Conservation (phyloP, 2,329 filamentous ascomycete genomes). For the Neurospora sp. region DNA sequence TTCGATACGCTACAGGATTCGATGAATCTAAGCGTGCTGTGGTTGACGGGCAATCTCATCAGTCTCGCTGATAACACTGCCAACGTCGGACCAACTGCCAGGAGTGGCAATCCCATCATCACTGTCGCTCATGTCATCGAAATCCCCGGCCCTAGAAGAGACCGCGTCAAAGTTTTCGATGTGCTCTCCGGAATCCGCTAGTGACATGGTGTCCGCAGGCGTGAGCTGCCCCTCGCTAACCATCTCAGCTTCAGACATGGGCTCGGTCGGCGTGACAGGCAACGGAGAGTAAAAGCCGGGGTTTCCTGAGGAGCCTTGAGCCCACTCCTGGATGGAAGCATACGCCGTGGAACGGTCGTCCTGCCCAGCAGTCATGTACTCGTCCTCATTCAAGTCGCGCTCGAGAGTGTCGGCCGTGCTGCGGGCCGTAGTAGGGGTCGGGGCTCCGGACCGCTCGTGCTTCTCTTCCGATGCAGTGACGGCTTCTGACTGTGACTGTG, state of each 20-base stretch:
- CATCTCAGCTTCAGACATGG: conserved; percentile 41
- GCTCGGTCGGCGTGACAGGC: conserved; percentile 38
- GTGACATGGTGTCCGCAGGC: conserved; percentile 47
- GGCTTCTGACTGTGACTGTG: conserved; percentile 1
- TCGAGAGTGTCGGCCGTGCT: conserved; percentile 22
- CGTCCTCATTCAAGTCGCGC: conserved; percentile 30
- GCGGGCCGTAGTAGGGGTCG: conserved; percentile 5
- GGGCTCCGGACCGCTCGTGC: neutral
- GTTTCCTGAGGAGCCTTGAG: conserved; percentile 34
- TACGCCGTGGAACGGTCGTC: conserved; percentile 38
- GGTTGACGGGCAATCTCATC: neutral
- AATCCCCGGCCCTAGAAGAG: conserved; percentile 30
- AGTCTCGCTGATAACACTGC: conserved; percentile 47
- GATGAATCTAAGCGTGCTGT: conserved; percentile 17
- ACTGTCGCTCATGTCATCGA: conserved; percentile 49
- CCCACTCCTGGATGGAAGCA: conserved; percentile 56
- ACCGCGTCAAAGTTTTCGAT: conserved; percentile 30
- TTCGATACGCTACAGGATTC: neutral
- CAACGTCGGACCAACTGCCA: conserved; percentile 55
- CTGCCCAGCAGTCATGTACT: conserved; percentile 43
- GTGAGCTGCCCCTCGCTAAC: conserved; percentile 45
- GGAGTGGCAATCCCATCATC: conserved; percentile 48
- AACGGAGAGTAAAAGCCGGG: conserved; percentile 51
- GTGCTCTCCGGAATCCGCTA: conserved; percentile 42
- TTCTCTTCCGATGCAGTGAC: neutral